Percentiles rank a stretch among this genome's conserved stretches.
phyloP scores from a whole-genome alignment of 148 eudicot species.

The Vaccinium vitisidaea region DNA sequence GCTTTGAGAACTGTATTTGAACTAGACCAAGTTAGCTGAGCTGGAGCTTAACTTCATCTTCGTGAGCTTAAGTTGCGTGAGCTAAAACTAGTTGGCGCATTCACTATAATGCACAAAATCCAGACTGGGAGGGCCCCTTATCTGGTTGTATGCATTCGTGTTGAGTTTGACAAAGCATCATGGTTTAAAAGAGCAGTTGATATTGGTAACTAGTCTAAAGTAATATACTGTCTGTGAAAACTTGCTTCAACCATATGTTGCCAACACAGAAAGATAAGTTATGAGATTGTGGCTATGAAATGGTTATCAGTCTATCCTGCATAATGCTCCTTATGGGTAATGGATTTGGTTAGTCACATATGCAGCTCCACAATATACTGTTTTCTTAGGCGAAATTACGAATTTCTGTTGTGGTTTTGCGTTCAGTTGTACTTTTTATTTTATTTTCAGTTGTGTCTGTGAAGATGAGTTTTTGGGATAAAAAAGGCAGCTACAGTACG shows the following conservation, averaged over 20 bases:
- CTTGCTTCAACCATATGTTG: not conserved
- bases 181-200: not conserved
- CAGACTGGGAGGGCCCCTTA: not conserved
- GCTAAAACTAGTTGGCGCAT: not conserved
- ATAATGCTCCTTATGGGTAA: not conserved
- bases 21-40: not conserved
- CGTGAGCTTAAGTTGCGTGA: not conserved
- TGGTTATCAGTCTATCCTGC: not conserved
- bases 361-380: not conserved
- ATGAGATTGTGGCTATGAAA: not conserved
- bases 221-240: not conserved
- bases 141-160: not conserved
- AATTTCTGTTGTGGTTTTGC: not conserved
- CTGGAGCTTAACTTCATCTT: slow-evolving; percentile 3
- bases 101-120: not conserved
- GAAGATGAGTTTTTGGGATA: not conserved
- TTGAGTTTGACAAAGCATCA: not conserved
- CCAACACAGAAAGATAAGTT: not conserved
- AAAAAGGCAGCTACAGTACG: not conserved
- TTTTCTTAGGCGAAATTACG: not conserved
- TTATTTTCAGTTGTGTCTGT: not conserved
- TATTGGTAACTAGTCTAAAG: not conserved
- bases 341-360: not conserved
- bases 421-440: not conserved
- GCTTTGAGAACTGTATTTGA: not conserved